These are phyloP conservation scores for Haberlea rhodopensis DNA, from an alignment of 257 asterid species.

Conservation along the genomic window DNA sequence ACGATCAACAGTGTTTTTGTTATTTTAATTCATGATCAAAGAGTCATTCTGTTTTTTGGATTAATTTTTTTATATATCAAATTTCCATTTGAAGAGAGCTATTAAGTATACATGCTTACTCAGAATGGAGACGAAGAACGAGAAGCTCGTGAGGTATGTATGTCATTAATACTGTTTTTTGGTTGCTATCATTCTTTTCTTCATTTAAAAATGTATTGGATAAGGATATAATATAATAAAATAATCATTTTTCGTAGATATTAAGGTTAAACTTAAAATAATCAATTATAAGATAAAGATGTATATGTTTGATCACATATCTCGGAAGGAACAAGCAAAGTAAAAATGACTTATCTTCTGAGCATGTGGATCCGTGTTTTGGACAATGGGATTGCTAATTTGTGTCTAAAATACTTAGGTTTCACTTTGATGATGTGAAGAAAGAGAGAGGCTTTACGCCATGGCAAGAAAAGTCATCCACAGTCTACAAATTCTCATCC, in stretches of 20 bases:
- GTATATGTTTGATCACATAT: no score
- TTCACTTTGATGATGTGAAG: constrained; percentile 58
- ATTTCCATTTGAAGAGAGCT: no score
- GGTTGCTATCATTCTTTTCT: constrained; percentile 6
- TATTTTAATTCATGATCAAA: no score
- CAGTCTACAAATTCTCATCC: constrained; percentile 34
- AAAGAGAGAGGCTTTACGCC: constrained; percentile 40
- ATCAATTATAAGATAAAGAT: no score
- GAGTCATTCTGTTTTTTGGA: no score
- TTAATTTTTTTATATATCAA: no score
- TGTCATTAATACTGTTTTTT: constrained; percentile 13
- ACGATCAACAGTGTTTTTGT: no score
- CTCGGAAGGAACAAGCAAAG: no score
- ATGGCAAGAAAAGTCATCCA: constrained; percentile 57
- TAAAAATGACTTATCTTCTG: neutral
- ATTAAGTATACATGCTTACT: neutral
- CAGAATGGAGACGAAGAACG: constrained; percentile 63
- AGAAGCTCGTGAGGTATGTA: constrained; percentile 74
- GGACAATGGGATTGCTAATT: constrained; percentile 25
- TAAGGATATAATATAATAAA: constrained; percentile 2
- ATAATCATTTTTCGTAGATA: no score
- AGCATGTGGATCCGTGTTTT: neutral
- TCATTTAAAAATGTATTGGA: constrained; percentile 2
- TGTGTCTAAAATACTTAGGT: constrained; percentile 44
- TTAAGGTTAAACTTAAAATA: no score